phyloP scores from a whole-genome alignment of 331 rosid species.

The Acacia concinna region DNA sequence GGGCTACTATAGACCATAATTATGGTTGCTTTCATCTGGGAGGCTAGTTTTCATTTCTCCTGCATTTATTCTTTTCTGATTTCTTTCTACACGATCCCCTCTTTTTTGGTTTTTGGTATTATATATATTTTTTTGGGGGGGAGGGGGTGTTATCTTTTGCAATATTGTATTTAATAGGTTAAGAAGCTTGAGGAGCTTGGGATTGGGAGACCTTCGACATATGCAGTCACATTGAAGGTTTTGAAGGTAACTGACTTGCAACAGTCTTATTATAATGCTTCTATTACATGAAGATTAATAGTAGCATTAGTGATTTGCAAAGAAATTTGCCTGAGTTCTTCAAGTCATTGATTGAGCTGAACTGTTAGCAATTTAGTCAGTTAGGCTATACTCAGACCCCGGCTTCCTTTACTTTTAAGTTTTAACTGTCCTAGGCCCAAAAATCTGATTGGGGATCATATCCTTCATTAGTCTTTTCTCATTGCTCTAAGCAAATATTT shows the following conservation, averaged over 20 bases:
- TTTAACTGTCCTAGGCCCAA: neutral
- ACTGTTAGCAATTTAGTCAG: slow-evolving; percentile 8
- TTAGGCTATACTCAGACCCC: slow-evolving; percentile 7
- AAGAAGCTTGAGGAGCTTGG: slow-evolving; percentile 98
- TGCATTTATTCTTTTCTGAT: neutral
- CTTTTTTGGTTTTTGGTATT: neutral
- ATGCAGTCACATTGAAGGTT: slow-evolving; percentile 83
- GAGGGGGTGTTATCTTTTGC: neutral
- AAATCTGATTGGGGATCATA: neutral
- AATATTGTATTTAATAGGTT: slow-evolving; percentile 53
- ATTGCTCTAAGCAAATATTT: neutral
- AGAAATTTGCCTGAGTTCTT: slow-evolving; percentile 6
- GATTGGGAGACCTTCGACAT: slow-evolving; percentile 98
- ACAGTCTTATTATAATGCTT: slow-evolving; percentile 16
- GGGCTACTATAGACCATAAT: slow-evolving; percentile 1
- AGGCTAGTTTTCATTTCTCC: slow-evolving; percentile 19
- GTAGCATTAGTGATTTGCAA: neutral
- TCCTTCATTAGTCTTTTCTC: neutral
- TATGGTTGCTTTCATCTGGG: slow-evolving; percentile 20
- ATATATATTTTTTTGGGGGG: neutral
- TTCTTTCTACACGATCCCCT: neutral
- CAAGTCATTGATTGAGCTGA: neutral
- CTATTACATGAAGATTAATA: neutral
- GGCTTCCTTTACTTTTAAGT: neutral
- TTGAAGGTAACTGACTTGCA: slow-evolving; percentile 63